Evolutionary conservation across 495 filamentous ascomycete species (phyloP), one percentile per base, ranked within the genome.

Genomic region (Aspergillus ostianus): DNA sequence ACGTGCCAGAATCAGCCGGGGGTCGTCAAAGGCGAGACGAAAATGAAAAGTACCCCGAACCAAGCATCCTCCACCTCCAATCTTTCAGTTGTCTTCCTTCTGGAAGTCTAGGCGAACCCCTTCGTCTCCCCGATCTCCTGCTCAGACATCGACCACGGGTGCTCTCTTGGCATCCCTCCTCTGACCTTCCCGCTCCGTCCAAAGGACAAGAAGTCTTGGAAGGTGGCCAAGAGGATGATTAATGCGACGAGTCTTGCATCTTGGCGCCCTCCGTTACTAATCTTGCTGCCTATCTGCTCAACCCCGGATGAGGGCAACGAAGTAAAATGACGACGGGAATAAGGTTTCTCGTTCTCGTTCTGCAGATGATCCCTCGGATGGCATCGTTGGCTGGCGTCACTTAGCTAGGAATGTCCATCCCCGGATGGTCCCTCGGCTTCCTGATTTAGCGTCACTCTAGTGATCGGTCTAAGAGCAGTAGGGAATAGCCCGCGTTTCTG

Each of bases 141-240:
- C n/a, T 56, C 12, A 20, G 23, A 26, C 4, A n/a, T 49, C 21
- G 23, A 18, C 55, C 55, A 48, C 15, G 55, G 45, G 46, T 56
- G 29, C 54, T 56, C 54, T 56, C 55, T 49, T 56, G 55, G 55
- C 55, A 56, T 49, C 32, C 54, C 55, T 46, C 19, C 21, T 56
- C 46, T 49, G 47, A n/a, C 44, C 48, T 9, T 56, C 55, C 55
- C 55, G 55, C 55, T 56, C 55, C 55, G 55, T 30, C n/a, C 10
- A 44, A 20, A 17, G 47, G 26, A 56, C 36, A 41, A 41, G 36
- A 41, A 27, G 17, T 56, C 55, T 56, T 56, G 55, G 55, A 46
- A 56, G 23, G 12, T 56, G 44, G 55, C 55, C 55, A 56, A 48
- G 55, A 56, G 6, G 12, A 56, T 19, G 20, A 29, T 41, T 41